Conservation (phyloP, 345 rosid species). For the Eucalyptus pauciflora region DNA sequence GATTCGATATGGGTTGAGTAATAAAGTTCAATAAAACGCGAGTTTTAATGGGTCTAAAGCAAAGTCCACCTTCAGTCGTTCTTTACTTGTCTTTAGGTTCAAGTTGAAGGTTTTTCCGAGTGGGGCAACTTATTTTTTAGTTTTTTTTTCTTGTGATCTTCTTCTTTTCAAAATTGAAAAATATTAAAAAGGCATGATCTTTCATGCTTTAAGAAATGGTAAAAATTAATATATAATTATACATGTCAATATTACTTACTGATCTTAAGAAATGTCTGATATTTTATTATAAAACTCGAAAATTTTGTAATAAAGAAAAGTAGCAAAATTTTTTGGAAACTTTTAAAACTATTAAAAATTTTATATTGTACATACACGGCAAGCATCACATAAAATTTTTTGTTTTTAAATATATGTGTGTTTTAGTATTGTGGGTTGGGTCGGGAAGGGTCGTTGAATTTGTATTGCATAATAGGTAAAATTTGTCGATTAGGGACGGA, state of each 20-base stretch:
- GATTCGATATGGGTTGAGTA: not conserved
- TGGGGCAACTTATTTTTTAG: not conserved
- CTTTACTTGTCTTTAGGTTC: not conserved
- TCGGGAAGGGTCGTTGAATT: not conserved
- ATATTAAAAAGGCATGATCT: no score
- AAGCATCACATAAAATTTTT: not conserved
- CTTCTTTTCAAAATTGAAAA: not conserved
- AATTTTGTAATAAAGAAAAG: not conserved
- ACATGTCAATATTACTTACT: not conserved
- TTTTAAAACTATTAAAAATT: not conserved
- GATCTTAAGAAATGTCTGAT: rapidly evolving
- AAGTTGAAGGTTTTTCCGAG: not conserved
- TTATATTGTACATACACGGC: rapidly evolving
- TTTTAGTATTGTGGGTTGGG: not conserved
- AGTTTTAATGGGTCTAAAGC: not conserved
- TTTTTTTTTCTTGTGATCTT: not conserved
- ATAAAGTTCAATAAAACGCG: not conserved
- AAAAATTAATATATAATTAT: no score
- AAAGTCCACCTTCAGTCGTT: no score
- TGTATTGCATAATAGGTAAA: not conserved
- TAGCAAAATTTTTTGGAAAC: not conserved
- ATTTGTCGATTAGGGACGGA: no score
- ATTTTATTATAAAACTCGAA: no score
- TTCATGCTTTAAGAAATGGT: not conserved
- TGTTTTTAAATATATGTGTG: not conserved